Evolutionary conservation across 768 basidiomycete species (phyloP).

Genomic region (Cubamyces lactineus): DNA sequence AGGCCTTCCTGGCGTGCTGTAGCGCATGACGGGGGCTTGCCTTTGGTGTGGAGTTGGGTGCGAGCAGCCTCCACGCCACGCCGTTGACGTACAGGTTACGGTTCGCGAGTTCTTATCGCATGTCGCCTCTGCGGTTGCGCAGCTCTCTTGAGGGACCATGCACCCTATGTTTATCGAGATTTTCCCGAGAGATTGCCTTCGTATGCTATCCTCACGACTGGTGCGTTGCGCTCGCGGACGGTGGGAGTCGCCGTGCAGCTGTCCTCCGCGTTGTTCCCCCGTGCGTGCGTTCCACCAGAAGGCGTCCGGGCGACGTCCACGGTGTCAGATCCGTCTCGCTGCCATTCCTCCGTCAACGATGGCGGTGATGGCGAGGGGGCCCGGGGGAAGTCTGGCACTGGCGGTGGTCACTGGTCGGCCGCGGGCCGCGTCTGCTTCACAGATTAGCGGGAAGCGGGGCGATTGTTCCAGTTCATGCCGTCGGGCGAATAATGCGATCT

Average conservation of each 20-base stretch:
- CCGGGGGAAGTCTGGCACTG: too few species aligned
- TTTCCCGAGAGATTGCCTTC: slow-evolving; percentile 25
- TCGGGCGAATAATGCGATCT: slow-evolving; percentile 20
- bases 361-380: slow-evolving; percentile 1
- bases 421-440: slow-evolving; percentile 5
- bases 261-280: slow-evolving; percentile 13
- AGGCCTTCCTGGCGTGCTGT: slow-evolving; percentile 12
- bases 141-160: neutral
- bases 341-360: slow-evolving; percentile 1
- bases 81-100: slow-evolving; percentile 17
- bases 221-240: slow-evolving; percentile 10
- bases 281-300: neutral
- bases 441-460: slow-evolving; percentile 19
- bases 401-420: neutral
- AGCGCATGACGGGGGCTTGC: slow-evolving; percentile 16
- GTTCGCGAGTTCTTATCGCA: slow-evolving; percentile 21
- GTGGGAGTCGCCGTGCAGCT: neutral
- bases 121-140: slow-evolving; percentile 14
- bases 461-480: slow-evolving; percentile 12
- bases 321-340: slow-evolving; percentile 10
- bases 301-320: neutral
- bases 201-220: slow-evolving; percentile 11
- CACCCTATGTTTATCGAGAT: slow-evolving; percentile 18
- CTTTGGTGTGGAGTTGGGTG: slow-evolving; percentile 14
- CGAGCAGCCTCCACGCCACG: slow-evolving; percentile 12